phyloP scores from a whole-genome alignment of 2,329 filamentous ascomycete genomes.

The Fusarium hainanense region DNA sequence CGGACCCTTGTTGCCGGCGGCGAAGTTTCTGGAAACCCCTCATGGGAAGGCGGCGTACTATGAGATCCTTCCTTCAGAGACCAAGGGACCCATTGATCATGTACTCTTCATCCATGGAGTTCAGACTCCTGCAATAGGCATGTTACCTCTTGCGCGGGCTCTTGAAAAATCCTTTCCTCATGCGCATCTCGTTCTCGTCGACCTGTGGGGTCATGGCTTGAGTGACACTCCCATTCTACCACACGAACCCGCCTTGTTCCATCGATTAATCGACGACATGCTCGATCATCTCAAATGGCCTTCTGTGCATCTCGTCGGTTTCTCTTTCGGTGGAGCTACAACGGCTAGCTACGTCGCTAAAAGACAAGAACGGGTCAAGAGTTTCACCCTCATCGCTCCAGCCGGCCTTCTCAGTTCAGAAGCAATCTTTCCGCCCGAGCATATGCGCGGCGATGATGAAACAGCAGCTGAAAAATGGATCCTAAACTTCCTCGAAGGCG shows the following conservation, averaged over 20 bases:
- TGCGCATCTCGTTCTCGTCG: conserved; percentile 57
- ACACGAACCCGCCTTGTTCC: conserved; percentile 57
- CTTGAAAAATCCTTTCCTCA: conserved; percentile 52
- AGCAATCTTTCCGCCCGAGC: conserved; percentile 41
- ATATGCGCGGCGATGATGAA: conserved; percentile 46
- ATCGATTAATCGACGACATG: conserved; percentile 53
- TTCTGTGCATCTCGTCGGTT: conserved; percentile 59
- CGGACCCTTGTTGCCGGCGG: conserved; percentile 53
- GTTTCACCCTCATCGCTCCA: conserved; percentile 58
- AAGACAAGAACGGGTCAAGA: conserved; percentile 46
- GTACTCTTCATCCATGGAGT: conserved; percentile 63
- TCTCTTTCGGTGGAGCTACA: conserved; percentile 60
- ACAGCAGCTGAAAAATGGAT: conserved; percentile 51
- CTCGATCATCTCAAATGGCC: conserved; percentile 56
- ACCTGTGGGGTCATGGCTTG: conserved; percentile 66
- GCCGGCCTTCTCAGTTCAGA: conserved; percentile 54
- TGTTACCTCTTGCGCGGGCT: conserved; percentile 55
- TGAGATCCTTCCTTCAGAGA: conserved; percentile 40
- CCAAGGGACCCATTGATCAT: conserved; percentile 19
- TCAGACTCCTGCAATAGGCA: conserved; percentile 61
- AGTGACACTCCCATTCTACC: conserved; percentile 58
- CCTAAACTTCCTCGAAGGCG: conserved; percentile 57
- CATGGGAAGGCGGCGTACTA: conserved; percentile 57
- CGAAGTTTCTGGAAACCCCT: conserved; percentile 48
- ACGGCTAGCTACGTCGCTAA: conserved; percentile 53